These are phyloP conservation scores for Dactylis glomerata DNA, from an alignment of 176 grass and related monocot species.

Conservation along the genomic window DNA sequence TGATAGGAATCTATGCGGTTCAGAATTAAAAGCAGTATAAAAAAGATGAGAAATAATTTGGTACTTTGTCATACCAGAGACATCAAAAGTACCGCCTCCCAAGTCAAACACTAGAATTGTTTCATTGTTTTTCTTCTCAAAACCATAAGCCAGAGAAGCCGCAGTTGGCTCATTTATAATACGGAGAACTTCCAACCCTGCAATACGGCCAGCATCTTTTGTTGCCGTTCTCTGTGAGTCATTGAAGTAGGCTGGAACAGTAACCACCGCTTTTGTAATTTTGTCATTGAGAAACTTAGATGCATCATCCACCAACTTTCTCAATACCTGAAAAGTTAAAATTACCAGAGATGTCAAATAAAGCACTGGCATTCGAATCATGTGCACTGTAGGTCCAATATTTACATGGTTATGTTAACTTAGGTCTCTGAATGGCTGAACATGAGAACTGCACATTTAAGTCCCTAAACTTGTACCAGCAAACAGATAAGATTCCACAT, in stretches of 20 bases:
- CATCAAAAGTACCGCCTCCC: slow-evolving; percentile 98
- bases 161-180: slow-evolving; percentile 99
- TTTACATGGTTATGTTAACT: neutral
- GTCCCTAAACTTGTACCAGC: neutral
- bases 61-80: slow-evolving; percentile 61
- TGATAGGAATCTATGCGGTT: neutral
- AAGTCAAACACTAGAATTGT: slow-evolving; percentile 97
- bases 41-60: neutral
- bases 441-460: neutral
- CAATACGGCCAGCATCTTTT: slow-evolving; percentile 97
- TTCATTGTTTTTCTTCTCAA: slow-evolving; percentile 99
- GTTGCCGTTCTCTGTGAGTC: slow-evolving; percentile 98
- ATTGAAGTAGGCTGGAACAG: slow-evolving; percentile 97
- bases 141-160: slow-evolving; percentile 96
- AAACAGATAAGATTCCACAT: neutral
- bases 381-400: neutral
- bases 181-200: slow-evolving; percentile 97
- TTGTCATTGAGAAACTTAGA: slow-evolving; percentile 98
- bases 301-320: slow-evolving; percentile 93
- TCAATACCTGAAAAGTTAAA: slow-evolving; percentile 60
- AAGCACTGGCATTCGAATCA: neutral
- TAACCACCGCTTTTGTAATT: slow-evolving; percentile 97
- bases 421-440: neutral
- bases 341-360: neutral
- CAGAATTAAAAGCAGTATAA: neutral